Evolutionary conservation across 495 filamentous ascomycete genomes (phyloP).

Genomic region (Podospora appendiculata): DNA sequence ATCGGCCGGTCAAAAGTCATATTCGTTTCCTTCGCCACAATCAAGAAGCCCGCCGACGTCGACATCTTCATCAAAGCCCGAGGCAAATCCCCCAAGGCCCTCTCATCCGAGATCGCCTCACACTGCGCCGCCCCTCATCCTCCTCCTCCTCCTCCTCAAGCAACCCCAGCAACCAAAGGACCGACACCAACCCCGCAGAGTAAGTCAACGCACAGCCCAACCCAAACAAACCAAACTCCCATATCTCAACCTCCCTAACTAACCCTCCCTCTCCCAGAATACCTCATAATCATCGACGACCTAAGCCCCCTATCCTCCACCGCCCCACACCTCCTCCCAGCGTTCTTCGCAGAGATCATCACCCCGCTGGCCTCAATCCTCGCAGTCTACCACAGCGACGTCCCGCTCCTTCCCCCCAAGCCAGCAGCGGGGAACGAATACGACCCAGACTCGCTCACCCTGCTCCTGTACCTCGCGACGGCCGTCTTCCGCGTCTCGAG

Average conservation of each 20-base stretch:
- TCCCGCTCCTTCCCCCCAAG: slow-evolving; percentile 33
- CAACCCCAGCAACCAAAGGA: slow-evolving; percentile 9
- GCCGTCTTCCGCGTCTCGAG: slow-evolving; percentile 40
- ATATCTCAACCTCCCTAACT: too few species aligned
- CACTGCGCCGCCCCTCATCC: slow-evolving; percentile 42
- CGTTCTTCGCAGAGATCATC: slow-evolving; percentile 50
- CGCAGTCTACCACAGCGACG: slow-evolving; percentile 61
- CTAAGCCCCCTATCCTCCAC: slow-evolving; percentile 44
- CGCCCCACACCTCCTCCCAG: slow-evolving; percentile 34
- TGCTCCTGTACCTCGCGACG: slow-evolving; percentile 42
- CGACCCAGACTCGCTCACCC: slow-evolving; percentile 59
- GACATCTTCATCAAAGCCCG: slow-evolving; percentile 59
- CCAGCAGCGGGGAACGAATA: slow-evolving; percentile 34
- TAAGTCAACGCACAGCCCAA: slow-evolving; percentile 22
- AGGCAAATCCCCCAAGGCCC: slow-evolving; percentile 42
- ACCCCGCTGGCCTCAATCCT: slow-evolving; percentile 45
- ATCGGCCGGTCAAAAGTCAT: slow-evolving; percentile 50
- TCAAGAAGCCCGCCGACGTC: slow-evolving; percentile 44
- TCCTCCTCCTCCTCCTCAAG: slow-evolving; percentile 28
- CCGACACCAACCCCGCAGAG: slow-evolving; percentile 21
- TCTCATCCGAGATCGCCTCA: slow-evolving; percentile 50
- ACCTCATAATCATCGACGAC: slow-evolving; percentile 55
- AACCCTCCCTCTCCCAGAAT: slow-evolving; percentile 29
- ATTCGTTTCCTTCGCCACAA: slow-evolving; percentile 70
- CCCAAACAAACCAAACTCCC: slow-evolving; percentile 6